Percentiles rank a stretch among this genome's conserved stretches.
Conservation (phyloP, 164 flowering plant species). For the Kalanchoe fedtschenkoi region DNA sequence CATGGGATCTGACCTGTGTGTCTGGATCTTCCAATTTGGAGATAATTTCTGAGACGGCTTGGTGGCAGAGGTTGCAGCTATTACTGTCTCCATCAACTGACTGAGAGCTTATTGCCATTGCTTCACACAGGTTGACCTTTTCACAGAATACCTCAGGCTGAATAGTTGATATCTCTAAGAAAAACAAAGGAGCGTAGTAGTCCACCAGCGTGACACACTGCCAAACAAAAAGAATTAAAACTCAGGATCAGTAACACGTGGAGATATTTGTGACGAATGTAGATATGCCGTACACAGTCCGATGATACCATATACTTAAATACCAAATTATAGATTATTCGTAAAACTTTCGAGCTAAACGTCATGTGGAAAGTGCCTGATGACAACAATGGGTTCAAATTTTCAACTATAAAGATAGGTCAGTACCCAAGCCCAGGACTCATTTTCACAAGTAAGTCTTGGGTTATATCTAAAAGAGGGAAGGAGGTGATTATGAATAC, state of each 20-base stretch:
- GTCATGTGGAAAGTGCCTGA: no score
- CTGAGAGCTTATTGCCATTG: constrained; percentile 13
- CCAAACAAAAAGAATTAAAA: constrained; percentile 2
- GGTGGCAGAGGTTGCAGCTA: constrained; percentile 62
- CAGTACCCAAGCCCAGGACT: no score
- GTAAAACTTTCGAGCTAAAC: no score
- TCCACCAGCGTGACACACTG: constrained; percentile 82
- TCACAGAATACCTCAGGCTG: constrained; percentile 57
- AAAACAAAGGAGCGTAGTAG: constrained; percentile 73
- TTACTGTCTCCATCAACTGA: constrained; percentile 19
- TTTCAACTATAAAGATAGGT: no score
- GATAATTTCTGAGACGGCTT: constrained; percentile 40
- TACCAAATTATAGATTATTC: no score
- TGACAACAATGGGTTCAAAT: no score
- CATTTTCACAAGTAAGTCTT: no score
- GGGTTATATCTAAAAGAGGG: no score
- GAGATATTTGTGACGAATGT: no score
- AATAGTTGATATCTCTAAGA: constrained; percentile 40
- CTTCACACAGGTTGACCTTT: constrained; percentile 54
- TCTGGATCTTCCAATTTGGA: constrained; percentile 84
- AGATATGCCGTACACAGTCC: no score
- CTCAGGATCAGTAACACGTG: neutral
- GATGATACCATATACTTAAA: no score
- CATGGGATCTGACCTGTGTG: constrained; percentile 51
- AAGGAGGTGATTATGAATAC: no score